Percentiles rank a stretch among this genome's conserved stretches.
Conservation (phyloP, 192 early-diverging fungal species). For the Coemansia sp. region DNA sequence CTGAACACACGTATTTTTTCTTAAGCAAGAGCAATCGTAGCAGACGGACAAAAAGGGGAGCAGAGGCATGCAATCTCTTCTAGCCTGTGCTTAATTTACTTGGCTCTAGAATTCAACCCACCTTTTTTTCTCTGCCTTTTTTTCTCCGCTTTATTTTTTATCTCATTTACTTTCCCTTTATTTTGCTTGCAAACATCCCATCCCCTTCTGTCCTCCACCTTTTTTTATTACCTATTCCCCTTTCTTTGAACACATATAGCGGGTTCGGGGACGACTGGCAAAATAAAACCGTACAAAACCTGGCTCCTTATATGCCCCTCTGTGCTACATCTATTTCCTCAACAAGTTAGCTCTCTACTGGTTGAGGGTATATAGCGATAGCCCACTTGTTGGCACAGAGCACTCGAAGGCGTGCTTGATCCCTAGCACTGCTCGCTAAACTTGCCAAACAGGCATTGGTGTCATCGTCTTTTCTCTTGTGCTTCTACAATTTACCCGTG, state of each 20-base stretch:
- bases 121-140: slow-evolving; percentile 5
- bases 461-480: not conserved
- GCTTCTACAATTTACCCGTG: too few relatives aligned
- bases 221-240: not conserved
- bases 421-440: not conserved
- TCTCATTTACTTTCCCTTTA: slow-evolving; percentile 7
- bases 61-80: not conserved
- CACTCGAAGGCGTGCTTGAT: not conserved
- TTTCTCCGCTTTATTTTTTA: slow-evolving; percentile 7
- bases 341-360: not conserved
- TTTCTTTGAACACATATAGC: not conserved
- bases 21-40: too few relatives aligned
- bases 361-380: not conserved
- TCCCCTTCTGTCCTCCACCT: not conserved
- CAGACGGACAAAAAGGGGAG: too few relatives aligned
- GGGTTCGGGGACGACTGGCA: not conserved
- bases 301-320: not conserved
- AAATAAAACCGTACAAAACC: not conserved
- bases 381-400: not conserved
- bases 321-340: not conserved
- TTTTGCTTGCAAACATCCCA: not conserved
- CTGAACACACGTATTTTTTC: too few relatives aligned
- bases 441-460: not conserved
- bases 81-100: slow-evolving; percentile 4
- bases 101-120: not conserved